phyloP scores from a whole-genome alignment of 2,329 filamentous ascomycete genomes.

The Aspergillus pseudonomiae region DNA sequence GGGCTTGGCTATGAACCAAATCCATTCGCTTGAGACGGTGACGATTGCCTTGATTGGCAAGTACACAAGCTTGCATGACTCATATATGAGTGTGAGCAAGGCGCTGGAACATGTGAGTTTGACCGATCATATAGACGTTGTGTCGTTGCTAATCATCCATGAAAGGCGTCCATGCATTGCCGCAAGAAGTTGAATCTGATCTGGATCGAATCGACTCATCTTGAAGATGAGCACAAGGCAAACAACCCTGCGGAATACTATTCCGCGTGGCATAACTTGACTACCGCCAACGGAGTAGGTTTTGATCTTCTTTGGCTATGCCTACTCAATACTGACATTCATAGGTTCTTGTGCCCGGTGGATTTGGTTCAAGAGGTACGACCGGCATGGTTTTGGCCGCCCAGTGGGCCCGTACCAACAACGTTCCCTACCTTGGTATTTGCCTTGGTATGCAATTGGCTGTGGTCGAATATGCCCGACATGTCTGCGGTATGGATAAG shows the following conservation, averaged over 20 bases:
- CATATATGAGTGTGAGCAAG: conserved; percentile 83
- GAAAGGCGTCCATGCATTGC: conserved; percentile 74
- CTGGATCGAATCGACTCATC: conserved; percentile 82
- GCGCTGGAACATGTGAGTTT: conserved; percentile 73
- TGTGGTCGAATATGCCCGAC: conserved; percentile 83
- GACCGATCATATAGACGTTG: no score
- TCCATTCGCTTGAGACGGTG: conserved; percentile 69
- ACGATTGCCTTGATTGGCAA: conserved; percentile 89
- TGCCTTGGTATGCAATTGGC: conserved; percentile 93
- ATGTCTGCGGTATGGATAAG: conserved; percentile 66
- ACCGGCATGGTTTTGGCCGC: conserved; percentile 88
- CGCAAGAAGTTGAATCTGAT: conserved; percentile 75
- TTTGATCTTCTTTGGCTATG: conserved; percentile 49
- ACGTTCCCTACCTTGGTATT: conserved; percentile 82
- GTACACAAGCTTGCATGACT: conserved; percentile 82
- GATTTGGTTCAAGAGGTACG: conserved; percentile 79
- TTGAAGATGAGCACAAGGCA: conserved; percentile 68
- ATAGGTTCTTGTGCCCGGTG: conserved; percentile 50
- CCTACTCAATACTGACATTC: not conserved
- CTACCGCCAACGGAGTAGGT: conserved; percentile 59
- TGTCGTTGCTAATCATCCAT: not conserved
- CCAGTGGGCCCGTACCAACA: conserved; percentile 83
- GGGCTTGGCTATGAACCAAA: conserved; percentile 66
- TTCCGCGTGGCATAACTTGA: conserved; percentile 81
- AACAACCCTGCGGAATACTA: conserved; percentile 73